These are phyloP conservation scores for Tolypocladium capitatum DNA, from an alignment of 2,329 filamentous ascomycete species.

Conservation along the genomic window DNA sequence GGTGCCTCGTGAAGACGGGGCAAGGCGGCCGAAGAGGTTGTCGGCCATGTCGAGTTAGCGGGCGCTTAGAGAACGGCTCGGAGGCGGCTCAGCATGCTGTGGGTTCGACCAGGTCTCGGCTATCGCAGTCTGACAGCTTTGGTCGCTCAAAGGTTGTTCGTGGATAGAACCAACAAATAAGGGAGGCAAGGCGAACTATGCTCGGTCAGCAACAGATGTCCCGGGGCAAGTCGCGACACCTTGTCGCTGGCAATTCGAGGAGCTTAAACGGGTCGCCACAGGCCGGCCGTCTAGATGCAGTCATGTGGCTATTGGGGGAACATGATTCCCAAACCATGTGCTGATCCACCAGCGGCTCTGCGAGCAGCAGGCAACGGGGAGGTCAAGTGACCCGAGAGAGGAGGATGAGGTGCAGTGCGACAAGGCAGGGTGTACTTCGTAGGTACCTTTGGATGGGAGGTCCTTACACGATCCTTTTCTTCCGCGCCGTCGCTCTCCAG, in stretches of 20 bases:
- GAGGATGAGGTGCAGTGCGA: not conserved
- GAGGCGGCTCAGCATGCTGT: not conserved
- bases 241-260: not conserved
- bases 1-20: conserved; percentile 10
- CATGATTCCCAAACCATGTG: not conserved
- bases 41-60: conserved; percentile 25
- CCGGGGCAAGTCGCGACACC: not conserved
- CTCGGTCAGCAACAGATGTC: not conserved
- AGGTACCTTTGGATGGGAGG: too few species aligned
- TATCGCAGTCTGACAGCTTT: not conserved
- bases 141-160: not conserved
- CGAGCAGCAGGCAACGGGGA: not conserved
- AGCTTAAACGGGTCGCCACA: not conserved
- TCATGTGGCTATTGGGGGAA: not conserved
- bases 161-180: not conserved
- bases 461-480: not conserved
- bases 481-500: not conserved
- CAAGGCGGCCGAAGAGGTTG: conserved; percentile 34
- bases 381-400: not conserved
- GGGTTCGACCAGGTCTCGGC: not conserved
- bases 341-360: not conserved
- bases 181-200: not conserved
- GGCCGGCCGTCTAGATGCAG: not conserved
- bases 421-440: not conserved
- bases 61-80: not conserved